Evolutionary conservation across 306 rosid species (phyloP).

Genomic region (Medicago ruthenica): DNA sequence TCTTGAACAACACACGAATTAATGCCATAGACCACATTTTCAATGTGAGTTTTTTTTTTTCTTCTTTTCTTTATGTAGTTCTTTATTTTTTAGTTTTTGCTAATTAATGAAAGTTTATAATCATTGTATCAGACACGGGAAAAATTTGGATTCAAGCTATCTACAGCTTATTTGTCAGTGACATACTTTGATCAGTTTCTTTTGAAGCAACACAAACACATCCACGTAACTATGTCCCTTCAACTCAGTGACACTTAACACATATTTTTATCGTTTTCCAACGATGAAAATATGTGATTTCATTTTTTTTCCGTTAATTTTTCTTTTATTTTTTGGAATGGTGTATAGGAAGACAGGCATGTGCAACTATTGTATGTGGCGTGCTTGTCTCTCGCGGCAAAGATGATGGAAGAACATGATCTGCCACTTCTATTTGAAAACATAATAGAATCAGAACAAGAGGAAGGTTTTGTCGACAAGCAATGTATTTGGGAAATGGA

Average conservation of each 20-base stretch:
- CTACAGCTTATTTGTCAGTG: not conserved
- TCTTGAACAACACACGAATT: not conserved
- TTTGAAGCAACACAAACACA: not conserved
- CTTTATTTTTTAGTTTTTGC: not conserved
- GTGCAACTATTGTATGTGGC: not conserved
- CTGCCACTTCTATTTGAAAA: not conserved
- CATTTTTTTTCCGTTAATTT: not conserved
- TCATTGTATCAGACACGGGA: not conserved
- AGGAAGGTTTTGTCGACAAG: not conserved
- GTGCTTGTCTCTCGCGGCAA: not conserved
- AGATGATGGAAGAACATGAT: not conserved
- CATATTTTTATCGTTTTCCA: not conserved
- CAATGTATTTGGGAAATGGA: not conserved
- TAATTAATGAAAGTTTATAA: not conserved
- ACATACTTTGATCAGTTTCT: constrained; percentile 5
- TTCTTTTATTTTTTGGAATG: not conserved
- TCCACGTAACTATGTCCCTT: not conserved
- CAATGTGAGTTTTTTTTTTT: not conserved
- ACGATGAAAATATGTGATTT: too few species aligned
- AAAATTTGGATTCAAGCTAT: not conserved
- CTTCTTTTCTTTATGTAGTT: not conserved
- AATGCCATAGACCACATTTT: not conserved
- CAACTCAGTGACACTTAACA: not conserved
- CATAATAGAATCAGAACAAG: not conserved
- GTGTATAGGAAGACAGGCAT: not conserved